phyloP scores from a whole-genome alignment of 345 rosid species.

The Alliaria petiolata region DNA sequence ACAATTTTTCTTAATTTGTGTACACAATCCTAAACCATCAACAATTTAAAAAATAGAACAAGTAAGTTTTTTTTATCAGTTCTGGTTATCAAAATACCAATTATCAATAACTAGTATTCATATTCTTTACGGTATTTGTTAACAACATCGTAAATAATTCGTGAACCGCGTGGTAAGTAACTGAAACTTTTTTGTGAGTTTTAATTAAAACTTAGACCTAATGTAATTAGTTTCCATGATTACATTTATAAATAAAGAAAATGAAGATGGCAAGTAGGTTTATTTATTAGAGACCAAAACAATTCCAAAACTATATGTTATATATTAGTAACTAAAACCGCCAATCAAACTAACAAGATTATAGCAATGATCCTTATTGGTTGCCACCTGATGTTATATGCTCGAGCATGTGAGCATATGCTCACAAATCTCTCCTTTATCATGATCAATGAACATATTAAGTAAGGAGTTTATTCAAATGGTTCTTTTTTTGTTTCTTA shows the following conservation, averaged over 20 bases:
- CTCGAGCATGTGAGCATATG: constrained; percentile 33
- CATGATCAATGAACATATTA: constrained; percentile 16
- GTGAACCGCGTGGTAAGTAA: neutral
- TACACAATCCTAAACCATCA: too few relatives aligned
- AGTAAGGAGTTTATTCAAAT: constrained; percentile 20
- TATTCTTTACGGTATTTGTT: neutral
- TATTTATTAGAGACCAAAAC: neutral
- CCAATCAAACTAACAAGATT: constrained; percentile 10
- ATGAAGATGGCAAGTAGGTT: neutral
- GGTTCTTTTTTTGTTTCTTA: constrained; percentile 9
- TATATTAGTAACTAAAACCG: neutral
- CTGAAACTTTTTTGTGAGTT: neutral
- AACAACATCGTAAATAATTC: neutral
- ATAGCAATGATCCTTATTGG: constrained; percentile 28
- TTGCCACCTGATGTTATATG: constrained; percentile 16
- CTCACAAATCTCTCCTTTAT: constrained; percentile 28
- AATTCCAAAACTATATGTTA: too few relatives aligned
- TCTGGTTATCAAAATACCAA: neutral
- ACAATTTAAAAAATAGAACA: too few relatives aligned
- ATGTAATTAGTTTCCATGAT: neutral
- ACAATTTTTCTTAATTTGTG: too few relatives aligned
- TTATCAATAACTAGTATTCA: neutral
- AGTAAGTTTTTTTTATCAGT: too few relatives aligned
- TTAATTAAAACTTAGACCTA: neutral
- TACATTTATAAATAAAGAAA: neutral